phyloP scores from a whole-genome alignment of 2,329 filamentous ascomycete genomes.

The Talaromyces sp. region DNA sequence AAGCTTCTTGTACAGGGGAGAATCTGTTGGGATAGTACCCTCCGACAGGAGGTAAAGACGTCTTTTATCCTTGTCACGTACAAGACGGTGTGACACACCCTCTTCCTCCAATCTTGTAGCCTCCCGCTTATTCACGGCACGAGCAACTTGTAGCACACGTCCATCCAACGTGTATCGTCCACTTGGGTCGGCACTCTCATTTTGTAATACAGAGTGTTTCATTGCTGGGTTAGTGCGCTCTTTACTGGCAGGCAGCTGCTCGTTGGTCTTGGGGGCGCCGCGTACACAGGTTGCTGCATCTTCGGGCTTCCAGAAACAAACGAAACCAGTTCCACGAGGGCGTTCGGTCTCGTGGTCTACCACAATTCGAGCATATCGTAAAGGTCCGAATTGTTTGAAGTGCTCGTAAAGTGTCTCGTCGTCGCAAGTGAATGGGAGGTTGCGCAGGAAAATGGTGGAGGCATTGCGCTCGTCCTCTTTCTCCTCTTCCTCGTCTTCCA shows the following conservation, averaged over 20 bases:
- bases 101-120: slow-evolving; percentile 75
- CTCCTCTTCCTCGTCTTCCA: slow-evolving; percentile 51
- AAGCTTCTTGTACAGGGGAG: slow-evolving; percentile 75
- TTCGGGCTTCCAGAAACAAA: slow-evolving; percentile 80
- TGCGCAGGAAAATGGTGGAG: slow-evolving; percentile 87
- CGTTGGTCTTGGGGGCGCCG: slow-evolving; percentile 64
- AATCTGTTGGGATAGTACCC: slow-evolving; percentile 77
- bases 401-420: slow-evolving; percentile 83
- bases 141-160: slow-evolving; percentile 79
- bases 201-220: slow-evolving; percentile 82
- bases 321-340: slow-evolving; percentile 90
- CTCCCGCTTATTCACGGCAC: slow-evolving; percentile 81
- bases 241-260: slow-evolving; percentile 46
- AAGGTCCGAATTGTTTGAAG: slow-evolving; percentile 83
- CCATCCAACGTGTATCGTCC: slow-evolving; percentile 90
- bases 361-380: slow-evolving; percentile 90
- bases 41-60: slow-evolving; percentile 85
- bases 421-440: slow-evolving; percentile 84
- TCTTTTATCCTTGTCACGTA: slow-evolving; percentile 82
- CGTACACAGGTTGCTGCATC: slow-evolving; percentile 78
- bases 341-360: slow-evolving; percentile 82
- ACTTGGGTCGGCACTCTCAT: slow-evolving; percentile 77
- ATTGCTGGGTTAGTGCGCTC: slow-evolving; percentile 49
- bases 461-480: slow-evolving; percentile 61
- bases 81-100: slow-evolving; percentile 63